These are phyloP conservation scores for Trichoderma harzianum DNA, from an alignment of 2,329 filamentous ascomycete species.

Conservation along the genomic window DNA sequence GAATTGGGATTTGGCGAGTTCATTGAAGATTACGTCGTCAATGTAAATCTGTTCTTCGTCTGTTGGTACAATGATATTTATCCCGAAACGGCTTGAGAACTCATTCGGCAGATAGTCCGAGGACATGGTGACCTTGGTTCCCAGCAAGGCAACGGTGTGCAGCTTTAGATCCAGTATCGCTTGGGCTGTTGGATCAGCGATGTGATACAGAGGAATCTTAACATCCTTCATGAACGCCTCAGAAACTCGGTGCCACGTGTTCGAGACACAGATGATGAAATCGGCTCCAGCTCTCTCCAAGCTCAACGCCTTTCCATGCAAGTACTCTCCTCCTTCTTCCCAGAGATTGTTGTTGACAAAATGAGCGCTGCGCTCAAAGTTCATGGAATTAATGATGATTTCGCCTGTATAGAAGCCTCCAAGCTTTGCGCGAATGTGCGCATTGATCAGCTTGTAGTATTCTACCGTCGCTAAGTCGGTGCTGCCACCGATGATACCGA, in stretches of 20 bases:
- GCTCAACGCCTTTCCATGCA: constrained; percentile 18
- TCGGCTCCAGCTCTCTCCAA: constrained; percentile 21
- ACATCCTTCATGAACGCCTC: constrained; percentile 24
- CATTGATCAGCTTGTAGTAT: constrained; percentile 22
- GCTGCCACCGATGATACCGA: constrained; percentile 23
- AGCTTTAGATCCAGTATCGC: constrained; percentile 9
- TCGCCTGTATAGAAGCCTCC: constrained; percentile 22
- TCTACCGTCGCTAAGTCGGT: constrained; percentile 23
- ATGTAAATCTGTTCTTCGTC: constrained; percentile 17
- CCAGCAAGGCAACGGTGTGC: constrained; percentile 10
- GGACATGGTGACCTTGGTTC: constrained; percentile 21
- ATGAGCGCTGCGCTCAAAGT: constrained; percentile 19
- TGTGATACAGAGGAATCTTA: constrained; percentile 20
- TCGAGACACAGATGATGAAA: constrained; percentile 21
- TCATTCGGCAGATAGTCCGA: constrained; percentile 17
- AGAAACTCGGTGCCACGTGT: constrained; percentile 23
- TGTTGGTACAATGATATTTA: constrained; percentile 17
- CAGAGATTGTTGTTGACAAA: constrained; percentile 21
- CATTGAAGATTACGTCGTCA: constrained; percentile 18
- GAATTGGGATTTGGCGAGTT: constrained; percentile 15
- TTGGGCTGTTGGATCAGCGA: constrained; percentile 18
- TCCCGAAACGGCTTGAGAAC: constrained; percentile 9
- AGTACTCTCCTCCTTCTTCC: constrained; percentile 20
- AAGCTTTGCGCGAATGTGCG: constrained; percentile 15
- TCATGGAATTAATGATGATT: constrained; percentile 23